Evolutionary conservation across 257 asterid species (phyloP), one percentile per base, ranked within the genome.

Genomic region (Primulina eburnea): DNA sequence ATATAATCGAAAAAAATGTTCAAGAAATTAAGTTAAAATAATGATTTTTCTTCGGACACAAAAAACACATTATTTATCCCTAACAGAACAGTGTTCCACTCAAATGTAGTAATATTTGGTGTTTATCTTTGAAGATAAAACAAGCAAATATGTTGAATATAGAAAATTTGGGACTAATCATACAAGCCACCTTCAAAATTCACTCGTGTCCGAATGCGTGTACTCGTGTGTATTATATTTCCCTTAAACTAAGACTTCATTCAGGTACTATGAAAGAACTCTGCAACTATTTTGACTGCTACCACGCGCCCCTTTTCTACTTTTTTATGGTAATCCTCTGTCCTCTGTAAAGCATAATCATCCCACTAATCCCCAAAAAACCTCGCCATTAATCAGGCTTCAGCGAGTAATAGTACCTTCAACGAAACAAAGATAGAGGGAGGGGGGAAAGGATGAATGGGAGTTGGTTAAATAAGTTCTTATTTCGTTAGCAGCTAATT

Each of bases 331-430:
- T 43, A 57, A 28, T 43, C 57, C 53, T 67, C 72, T 75, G n/a
- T 40, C 69, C 72, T 34, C 81, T 76, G 76, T 76, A 76, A 76
- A 76, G 81, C 79, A 73, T 62, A 71, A 62, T 20, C 74, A 61
- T 34, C 78, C 71, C 78, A 60, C 76, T 79, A 60, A 72, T 73
- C 76, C 70, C 76, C 67, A 64, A 71, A 64, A 35, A 33, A 43
- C 66, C 56, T 61, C 26, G 69, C 76, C 76, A 57, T 73, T 66
- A 67, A 24, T 76, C 62, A 67, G n/a, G 11, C 18, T 59, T 64
- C 20, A 57, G 52, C 18, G 26, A 75, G 38, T 21, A 20, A 57
- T 35, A 59, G 58, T 2, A 40, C 17, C 52, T 40, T 5, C 52
- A 40, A 40, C 59, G 73, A n/a, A 34, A 29, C 18, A 18, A 24